Base-by-base conservation (phyloP, 768 basidiomycete species). In the Lactifluus rugatus region DNA sequence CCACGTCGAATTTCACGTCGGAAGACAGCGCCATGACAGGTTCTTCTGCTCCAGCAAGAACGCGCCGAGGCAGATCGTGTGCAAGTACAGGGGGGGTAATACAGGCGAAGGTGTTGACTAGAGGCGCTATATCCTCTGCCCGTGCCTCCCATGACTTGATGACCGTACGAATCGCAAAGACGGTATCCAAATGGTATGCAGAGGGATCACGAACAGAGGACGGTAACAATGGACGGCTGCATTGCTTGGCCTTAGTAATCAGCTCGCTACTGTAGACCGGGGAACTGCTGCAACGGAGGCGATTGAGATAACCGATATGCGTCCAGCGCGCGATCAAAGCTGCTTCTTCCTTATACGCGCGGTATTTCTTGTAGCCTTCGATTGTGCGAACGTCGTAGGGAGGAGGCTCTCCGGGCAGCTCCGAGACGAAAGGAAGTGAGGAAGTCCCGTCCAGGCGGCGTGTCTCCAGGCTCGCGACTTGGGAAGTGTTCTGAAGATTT, bases 1-100 rank as follows among this genome's bases (percentile, higher is more conserved):
- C 71, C 1, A 73, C 72, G 66, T 93, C 92, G 65, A 93, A 88
- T 16, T 73, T 72, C 64, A 65, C 70, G 58, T 60, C 67, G 56
- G 46, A 62, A 21, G 66, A 48, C 32, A 63, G 19, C 16, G 54
- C 57, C 21, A 52, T 54, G 49, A 69, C 32, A 0, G 60, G 23
- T 5, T 62, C 42, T 32, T 71, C 67, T 41, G 73, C 62, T 7
- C 79, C 81, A 0, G 79, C 65, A 5, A 93, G 75, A 1, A 82
- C 78, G 52, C 87, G 73, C 2, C 71, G 73, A 1, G 90, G 80
- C 50, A 96, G 67, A 69, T 93, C 92, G 28, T 76, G 73, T 13
- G 88, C 87, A 16, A 93, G 84, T 0, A 79, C 90, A 1, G 82
- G 66, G 0, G 93, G 90, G 0, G 93, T 93, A 19, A 81, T 82